phyloP scores from a whole-genome alignment of 2,329 filamentous ascomycete genomes.

The Chaetomium sp. region DNA sequence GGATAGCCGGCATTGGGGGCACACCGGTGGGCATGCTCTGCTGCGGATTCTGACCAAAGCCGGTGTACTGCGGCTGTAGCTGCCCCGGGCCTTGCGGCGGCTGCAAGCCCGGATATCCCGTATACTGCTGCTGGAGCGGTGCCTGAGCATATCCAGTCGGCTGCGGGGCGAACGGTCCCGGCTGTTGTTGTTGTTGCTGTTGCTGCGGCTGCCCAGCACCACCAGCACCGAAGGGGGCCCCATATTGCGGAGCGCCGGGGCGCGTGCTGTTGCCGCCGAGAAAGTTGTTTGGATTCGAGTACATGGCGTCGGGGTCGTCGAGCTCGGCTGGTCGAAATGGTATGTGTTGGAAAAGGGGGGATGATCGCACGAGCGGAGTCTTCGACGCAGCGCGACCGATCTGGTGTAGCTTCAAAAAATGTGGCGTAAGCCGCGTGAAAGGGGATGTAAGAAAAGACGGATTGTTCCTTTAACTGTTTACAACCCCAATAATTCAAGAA shows the following conservation, averaged over 20 bases:
- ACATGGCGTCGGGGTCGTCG: constrained; percentile 52
- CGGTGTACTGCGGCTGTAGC: constrained; percentile 62
- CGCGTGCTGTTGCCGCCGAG: constrained; percentile 74
- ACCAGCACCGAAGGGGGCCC: constrained; percentile 42
- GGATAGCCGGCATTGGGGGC: constrained; percentile 54
- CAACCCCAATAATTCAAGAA: not conserved
- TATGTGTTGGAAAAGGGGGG: constrained; percentile 7
- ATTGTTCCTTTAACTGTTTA: no score
- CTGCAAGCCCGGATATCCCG: constrained; percentile 47
- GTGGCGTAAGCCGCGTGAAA: not conserved
- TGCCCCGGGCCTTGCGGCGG: constrained; percentile 37
- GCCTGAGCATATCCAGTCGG: constrained; percentile 54
- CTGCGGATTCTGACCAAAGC: constrained; percentile 50
- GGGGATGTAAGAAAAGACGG: no score
- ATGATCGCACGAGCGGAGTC: not conserved
- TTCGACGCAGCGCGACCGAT: not conserved
- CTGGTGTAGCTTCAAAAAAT: not conserved
- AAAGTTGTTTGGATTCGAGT: constrained; percentile 81
- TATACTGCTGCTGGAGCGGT: constrained; percentile 53
- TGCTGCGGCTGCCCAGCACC: constrained; percentile 44
- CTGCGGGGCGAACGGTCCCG: constrained; percentile 51
- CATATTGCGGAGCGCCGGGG: constrained; percentile 58
- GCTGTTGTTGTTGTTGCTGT: constrained; percentile 46
- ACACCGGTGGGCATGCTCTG: constrained; percentile 55
- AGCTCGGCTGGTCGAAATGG: not conserved